Evolutionary conservation across 1,139 yeast genomes (phyloP).

Genomic region (Debaryomyces robertsiae): DNA sequence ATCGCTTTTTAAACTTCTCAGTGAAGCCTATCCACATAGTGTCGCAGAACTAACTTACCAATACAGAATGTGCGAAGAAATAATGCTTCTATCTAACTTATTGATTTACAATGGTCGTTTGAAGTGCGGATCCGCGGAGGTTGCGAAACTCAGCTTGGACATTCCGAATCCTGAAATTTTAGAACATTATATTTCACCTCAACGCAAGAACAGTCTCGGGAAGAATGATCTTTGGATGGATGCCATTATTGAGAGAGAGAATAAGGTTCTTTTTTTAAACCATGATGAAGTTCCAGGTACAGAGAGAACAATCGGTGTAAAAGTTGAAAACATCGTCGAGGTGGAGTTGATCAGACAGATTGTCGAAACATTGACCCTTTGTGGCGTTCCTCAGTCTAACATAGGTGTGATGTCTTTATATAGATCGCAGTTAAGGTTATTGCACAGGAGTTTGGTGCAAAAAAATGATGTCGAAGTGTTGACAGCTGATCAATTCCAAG

Average conservation of each 20-base stretch:
- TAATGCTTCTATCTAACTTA: conserved; percentile 79
- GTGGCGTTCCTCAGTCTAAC: conserved; percentile 61
- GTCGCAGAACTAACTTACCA: conserved; percentile 78
- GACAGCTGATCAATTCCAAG: conserved; percentile 96
- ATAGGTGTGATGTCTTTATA: conserved; percentile 92
- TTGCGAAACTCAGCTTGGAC: conserved; percentile 56
- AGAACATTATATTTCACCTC: conserved; percentile 12
- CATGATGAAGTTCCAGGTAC: conserved; percentile 67
- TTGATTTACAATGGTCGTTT: conserved; percentile 76
- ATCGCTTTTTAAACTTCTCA: conserved; percentile 73
- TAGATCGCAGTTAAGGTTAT: conserved; percentile 70
- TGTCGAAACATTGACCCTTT: conserved; percentile 55
- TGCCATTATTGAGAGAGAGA: conserved; percentile 31
- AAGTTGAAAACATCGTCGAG: conserved; percentile 72
- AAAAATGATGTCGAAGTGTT: conserved; percentile 64
- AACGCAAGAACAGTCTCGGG: conserved; percentile 1
- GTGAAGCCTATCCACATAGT: conserved; percentile 70
- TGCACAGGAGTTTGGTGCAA: conserved; percentile 46
- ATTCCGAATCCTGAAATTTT: conserved; percentile 44
- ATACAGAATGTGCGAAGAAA: conserved; percentile 90
- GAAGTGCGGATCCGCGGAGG: conserved; percentile 69
- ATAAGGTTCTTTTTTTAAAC: conserved; percentile 72
- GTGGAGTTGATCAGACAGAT: conserved; percentile 65
- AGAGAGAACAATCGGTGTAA: conserved; percentile 64
- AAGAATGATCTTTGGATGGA: conserved; percentile 34